phyloP scores from a whole-genome alignment of 208 protist genomes.

The Crithidia expoeki region DNA sequence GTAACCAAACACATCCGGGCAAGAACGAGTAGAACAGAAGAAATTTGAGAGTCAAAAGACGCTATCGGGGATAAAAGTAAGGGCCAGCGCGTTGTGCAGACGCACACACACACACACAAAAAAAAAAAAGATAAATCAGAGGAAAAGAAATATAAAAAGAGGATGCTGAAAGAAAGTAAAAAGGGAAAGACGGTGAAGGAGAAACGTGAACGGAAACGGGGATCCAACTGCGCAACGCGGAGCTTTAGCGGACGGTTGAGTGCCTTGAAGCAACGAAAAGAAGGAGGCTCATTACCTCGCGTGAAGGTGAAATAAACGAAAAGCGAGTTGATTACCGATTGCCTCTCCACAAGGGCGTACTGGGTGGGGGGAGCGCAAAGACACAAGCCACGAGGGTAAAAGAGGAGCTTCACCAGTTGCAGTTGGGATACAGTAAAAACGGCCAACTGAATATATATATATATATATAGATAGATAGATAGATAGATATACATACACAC shows the following conservation, averaged over 20 bases:
- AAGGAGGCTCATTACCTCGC: no score
- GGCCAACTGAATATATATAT: background rate
- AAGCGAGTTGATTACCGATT: no score
- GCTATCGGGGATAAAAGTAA: background rate
- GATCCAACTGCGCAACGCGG: background rate
- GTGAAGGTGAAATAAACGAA: no score
- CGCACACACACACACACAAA: background rate
- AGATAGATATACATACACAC: no score
- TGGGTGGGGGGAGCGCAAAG: no score
- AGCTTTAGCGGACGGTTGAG: background rate
- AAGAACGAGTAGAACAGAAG: background rate
- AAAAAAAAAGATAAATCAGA: slow-evolving; percentile 3
- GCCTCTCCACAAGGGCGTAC: no score
- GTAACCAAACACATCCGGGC: background rate
- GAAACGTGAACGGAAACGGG: background rate
- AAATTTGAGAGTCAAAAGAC: background rate
- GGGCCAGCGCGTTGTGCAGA: slow-evolving; percentile 3
- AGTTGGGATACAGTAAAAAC: no score
- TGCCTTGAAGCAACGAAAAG: no score
- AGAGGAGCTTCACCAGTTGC: background rate
- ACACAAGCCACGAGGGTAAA: no score
- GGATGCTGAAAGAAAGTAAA: slow-evolving; percentile 15
- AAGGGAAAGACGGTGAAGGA: slow-evolving; percentile 8
- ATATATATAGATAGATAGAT: no score
- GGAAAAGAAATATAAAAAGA: slow-evolving; percentile 6